Percentiles rank a stretch among this genome's conserved stretches.
Evolutionary conservation across 2,329 filamentous ascomycete genomes (phyloP).

Genomic region (Ceratocystis harringtonii): DNA sequence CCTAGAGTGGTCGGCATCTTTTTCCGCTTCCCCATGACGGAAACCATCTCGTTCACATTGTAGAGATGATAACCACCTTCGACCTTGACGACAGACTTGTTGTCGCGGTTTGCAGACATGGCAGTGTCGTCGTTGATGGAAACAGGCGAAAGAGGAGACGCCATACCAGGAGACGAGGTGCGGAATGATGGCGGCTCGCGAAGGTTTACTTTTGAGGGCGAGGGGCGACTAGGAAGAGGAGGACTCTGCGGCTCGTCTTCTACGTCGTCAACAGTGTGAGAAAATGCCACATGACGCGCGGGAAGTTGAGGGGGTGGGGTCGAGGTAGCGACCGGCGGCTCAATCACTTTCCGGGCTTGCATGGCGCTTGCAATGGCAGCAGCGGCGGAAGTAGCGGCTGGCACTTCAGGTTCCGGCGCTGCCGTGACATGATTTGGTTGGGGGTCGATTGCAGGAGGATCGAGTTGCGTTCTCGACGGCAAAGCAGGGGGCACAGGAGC

Average conservation of each 20-base stretch:
- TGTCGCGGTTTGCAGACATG: constrained; percentile 34
- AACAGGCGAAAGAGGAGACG: constrained; percentile 12
- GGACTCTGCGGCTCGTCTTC: constrained; percentile 22
- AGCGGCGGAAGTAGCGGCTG: constrained; percentile 32
- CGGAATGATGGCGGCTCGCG: constrained; percentile 14
- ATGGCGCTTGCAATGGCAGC: constrained; percentile 43
- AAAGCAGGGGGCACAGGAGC: constrained; percentile 27
- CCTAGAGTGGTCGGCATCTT: constrained; percentile 96
- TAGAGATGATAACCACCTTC: constrained; percentile 71
- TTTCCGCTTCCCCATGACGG: constrained; percentile 91
- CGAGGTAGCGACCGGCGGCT: constrained; percentile 5
- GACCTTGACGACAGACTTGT: constrained; percentile 21
- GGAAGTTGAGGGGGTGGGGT: constrained; percentile 22
- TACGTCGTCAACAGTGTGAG: background rate
- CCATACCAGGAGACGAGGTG: constrained; percentile 11
- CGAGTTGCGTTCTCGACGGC: constrained; percentile 29
- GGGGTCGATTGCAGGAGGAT: constrained; percentile 25
- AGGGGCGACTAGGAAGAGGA: constrained; percentile 26
- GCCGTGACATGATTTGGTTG: constrained; percentile 17
- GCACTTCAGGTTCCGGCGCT: background rate
- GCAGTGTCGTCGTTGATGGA: constrained; percentile 33
- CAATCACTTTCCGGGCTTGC: constrained; percentile 27
- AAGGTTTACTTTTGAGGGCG: constrained; percentile 11
- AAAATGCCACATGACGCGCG: constrained; percentile 18
- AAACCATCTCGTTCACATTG: constrained; percentile 94